Percentiles rank a stretch among this genome's conserved stretches.
These are phyloP conservation scores for Dissophora ornata DNA, from an alignment of 192 early-diverging fungal species.

Conservation along the genomic window DNA sequence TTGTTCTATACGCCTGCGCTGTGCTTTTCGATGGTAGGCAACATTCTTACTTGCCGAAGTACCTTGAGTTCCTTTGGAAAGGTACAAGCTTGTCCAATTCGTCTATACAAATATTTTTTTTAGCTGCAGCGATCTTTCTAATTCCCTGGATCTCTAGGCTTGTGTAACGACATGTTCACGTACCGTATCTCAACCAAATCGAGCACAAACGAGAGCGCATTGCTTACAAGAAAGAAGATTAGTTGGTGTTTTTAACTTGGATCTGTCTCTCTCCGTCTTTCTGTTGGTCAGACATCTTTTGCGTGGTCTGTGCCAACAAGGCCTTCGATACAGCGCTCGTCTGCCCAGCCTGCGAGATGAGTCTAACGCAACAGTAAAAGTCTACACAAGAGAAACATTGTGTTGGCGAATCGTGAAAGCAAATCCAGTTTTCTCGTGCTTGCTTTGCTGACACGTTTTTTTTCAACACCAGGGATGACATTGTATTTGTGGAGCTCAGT, in stretches of 20 bases:
- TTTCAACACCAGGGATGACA: slow-evolving; percentile 57
- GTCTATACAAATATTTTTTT: no score
- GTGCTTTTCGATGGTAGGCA: slow-evolving; percentile 10
- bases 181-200: slow-evolving; percentile 28
- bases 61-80: slow-evolving; percentile 21
- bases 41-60: slow-evolving; percentile 22
- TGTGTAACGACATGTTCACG: slow-evolving; percentile 77
- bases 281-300: slow-evolving; percentile 70
- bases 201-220: background rate
- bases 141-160: slow-evolving; percentile 32
- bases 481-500: slow-evolving; percentile 66
- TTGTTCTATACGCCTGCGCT: background rate
- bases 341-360: slow-evolving; percentile 74
- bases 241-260: no score
- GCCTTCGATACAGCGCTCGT: slow-evolving; percentile 60
- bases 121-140: background rate
- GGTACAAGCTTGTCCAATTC: no score
- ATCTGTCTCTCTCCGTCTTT: background rate
- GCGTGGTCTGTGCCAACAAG: slow-evolving; percentile 66
- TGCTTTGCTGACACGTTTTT: no score
- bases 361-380: slow-evolving; percentile 62
- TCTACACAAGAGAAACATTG: no score
- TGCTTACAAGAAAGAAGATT: no score
- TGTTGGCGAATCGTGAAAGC: no score
- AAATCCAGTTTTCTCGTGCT: no score